Base-by-base conservation (phyloP, 2,329 filamentous ascomycete species). In the Ramichloridium luteum region DNA sequence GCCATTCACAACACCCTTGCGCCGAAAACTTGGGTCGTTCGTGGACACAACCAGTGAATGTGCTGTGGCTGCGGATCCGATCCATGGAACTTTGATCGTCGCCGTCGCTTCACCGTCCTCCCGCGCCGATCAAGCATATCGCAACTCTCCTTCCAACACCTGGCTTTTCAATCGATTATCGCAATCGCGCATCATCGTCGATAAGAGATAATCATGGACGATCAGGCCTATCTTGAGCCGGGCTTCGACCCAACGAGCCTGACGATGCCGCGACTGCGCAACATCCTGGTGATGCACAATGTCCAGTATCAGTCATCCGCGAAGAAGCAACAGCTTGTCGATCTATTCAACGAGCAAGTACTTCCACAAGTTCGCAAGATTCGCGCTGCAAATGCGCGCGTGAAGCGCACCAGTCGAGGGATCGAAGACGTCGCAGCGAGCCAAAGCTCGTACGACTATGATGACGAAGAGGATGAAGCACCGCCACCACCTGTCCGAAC, bases 251-350 rank as follows among this genome's bases (percentile, higher is more conserved):
- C 90, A 13, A 69, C 70, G 51, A 74, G 71, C 42, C 72, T 96
- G 41, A 96, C 85, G 1, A 76, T 96, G 30, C 85, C 90, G 16
- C 80, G 80, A 27, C 67, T 98, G 47, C 82, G 90, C 49, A 88
- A 81, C 29, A 92, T 96, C 44, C 74, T 98, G 36, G 81, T 96
- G 49, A 80, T 76, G 43, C 83, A 98, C 61, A 80, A 85, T 53
- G 66, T 96, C 49, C 62, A 74, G 22, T 96, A 93, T 54, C 79
- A 86, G 4, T 77, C 83, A 0, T 86, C 77, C 4, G 85, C 90
- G 9, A 98, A 96, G 63, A 98, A 98, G 63, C 64, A 74, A 0
- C 79, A 93, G 51, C 74, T 98, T 13, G 68, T 98, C 38, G 75
- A 80, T 5, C 74, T 96, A 28, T 85, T 98, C 58, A 76, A 79